Percentiles rank a stretch among this genome's conserved stretches.
phyloP scores from a whole-genome alignment of 2,329 filamentous ascomycete species.

The Colletotrichum cordylinicola region DNA sequence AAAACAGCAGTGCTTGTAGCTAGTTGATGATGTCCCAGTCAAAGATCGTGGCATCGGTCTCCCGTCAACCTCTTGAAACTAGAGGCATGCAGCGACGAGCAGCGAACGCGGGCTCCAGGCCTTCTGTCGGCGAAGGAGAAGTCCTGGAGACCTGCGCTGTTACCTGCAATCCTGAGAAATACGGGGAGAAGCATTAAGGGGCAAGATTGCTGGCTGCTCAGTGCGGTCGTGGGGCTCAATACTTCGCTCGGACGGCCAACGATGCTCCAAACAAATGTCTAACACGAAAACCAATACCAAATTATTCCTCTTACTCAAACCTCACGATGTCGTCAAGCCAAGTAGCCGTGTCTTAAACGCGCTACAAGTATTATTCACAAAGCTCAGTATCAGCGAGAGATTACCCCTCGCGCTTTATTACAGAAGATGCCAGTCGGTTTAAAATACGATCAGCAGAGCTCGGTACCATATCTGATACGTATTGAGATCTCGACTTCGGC shows the following conservation, averaged over 20 bases:
- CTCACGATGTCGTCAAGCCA: background rate
- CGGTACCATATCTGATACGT: background rate
- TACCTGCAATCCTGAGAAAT: background rate
- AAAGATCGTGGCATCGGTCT: background rate
- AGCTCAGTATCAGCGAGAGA: background rate
- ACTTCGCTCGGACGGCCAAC: background rate
- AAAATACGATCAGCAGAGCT: background rate
- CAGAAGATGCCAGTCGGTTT: background rate
- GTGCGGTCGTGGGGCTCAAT: background rate
- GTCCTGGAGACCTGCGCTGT: background rate
- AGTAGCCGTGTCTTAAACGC: background rate
- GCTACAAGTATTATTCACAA: background rate
- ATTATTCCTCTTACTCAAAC: background rate
- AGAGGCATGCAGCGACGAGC: background rate
- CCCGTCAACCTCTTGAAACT: background rate
- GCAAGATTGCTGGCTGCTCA: background rate
- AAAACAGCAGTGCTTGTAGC: background rate
- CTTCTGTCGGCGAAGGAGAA: background rate
- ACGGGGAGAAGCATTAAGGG: background rate
- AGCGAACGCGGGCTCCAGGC: background rate
- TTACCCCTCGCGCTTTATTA: background rate
- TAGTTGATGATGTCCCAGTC: background rate
- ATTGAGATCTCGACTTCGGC: background rate
- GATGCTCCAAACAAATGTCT: background rate
- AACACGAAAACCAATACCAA: background rate